Conservation (phyloP, 2,329 filamentous ascomycete genomes). For the Nannizziopsis arthrosporioides region DNA sequence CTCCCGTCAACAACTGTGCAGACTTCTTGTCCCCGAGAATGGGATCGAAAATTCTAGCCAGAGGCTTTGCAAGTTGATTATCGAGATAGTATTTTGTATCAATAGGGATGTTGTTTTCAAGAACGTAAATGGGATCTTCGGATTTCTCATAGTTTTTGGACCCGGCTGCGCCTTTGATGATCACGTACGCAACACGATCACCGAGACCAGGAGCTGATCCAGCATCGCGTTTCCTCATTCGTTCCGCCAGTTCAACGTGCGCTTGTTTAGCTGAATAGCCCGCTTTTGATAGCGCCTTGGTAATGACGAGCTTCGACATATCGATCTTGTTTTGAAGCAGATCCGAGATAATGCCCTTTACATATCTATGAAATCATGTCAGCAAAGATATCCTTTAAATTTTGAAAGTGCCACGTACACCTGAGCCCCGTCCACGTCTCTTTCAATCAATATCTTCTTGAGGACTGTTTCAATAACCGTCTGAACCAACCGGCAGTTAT, state of each 20-base stretch:
- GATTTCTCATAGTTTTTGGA: slow-evolving; percentile 95
- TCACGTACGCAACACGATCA: slow-evolving; percentile 96
- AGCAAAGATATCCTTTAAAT: slow-evolving; percentile 22
- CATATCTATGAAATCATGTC: slow-evolving; percentile 53
- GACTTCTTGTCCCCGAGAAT: slow-evolving; percentile 92
- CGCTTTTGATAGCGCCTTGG: slow-evolving; percentile 84
- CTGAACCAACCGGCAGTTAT: slow-evolving; percentile 91
- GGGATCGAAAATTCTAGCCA: slow-evolving; percentile 92
- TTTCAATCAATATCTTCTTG: slow-evolving; percentile 89
- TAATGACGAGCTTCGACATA: slow-evolving; percentile 98
- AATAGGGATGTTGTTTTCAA: slow-evolving; percentile 95
- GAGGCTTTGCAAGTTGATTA: slow-evolving; percentile 91
- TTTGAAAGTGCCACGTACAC: slow-evolving; percentile 51
- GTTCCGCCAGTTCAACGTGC: slow-evolving; percentile 85
- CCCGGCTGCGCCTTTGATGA: slow-evolving; percentile 79
- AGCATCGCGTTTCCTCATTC: slow-evolving; percentile 93
- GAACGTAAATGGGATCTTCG: slow-evolving; percentile 90
- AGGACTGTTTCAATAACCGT: slow-evolving; percentile 95
- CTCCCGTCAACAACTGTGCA: slow-evolving; percentile 72
- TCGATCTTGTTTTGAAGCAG: slow-evolving; percentile 95
- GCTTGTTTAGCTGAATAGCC: slow-evolving; percentile 89
- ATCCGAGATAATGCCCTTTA: slow-evolving; percentile 91
- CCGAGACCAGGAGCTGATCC: slow-evolving; percentile 86
- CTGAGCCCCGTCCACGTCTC: slow-evolving; percentile 79
- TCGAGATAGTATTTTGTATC: slow-evolving; percentile 98